Conservation (phyloP, 2,329 filamentous ascomycete species). For the Ceratocystis papillata region DNA sequence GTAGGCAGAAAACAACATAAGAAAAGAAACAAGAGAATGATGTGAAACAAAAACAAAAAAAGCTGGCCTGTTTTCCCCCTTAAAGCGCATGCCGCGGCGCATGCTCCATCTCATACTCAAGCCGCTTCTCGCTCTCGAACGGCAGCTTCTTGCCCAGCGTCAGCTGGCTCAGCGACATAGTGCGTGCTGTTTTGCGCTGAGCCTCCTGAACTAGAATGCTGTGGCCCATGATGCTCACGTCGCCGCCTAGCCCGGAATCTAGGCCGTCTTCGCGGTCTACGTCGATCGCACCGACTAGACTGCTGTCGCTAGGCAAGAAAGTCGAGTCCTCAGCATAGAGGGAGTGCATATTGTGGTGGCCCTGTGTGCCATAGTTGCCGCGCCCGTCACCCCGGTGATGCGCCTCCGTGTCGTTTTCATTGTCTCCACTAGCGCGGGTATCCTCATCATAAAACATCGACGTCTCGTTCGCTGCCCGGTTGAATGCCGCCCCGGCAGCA, state of each 20-base stretch:
- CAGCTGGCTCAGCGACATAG: slow-evolving; percentile 53
- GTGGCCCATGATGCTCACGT: background rate
- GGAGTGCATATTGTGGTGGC: slow-evolving; percentile 30
- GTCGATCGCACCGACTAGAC: slow-evolving; percentile 23
- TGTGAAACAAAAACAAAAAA: background rate
- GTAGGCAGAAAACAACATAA: slow-evolving; percentile 6
- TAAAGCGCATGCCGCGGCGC: slow-evolving; percentile 24
- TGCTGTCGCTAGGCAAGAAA: slow-evolving; percentile 21
- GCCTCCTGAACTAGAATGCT: slow-evolving; percentile 16
- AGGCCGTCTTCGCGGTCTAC: slow-evolving; percentile 25
- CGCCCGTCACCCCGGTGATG: background rate
- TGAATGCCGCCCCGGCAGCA: slow-evolving; percentile 5
- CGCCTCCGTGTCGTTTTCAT: slow-evolving; percentile 24
- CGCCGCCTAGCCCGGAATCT: background rate
- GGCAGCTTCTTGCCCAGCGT: slow-evolving; percentile 37
- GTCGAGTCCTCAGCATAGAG: slow-evolving; percentile 24
- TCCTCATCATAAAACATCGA: slow-evolving; percentile 11
- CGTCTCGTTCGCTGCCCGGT: background rate
- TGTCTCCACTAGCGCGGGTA: background rate
- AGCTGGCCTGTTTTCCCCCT: slow-evolving; percentile 2
- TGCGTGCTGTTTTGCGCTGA: slow-evolving; percentile 47
- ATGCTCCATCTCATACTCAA: slow-evolving; percentile 27
- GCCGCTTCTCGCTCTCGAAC: slow-evolving; percentile 15
- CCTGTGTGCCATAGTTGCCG: slow-evolving; percentile 26
- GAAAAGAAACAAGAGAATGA: background rate